Conservation (phyloP, 352 stramenopile species). For the Globisporangium splendens region DNA sequence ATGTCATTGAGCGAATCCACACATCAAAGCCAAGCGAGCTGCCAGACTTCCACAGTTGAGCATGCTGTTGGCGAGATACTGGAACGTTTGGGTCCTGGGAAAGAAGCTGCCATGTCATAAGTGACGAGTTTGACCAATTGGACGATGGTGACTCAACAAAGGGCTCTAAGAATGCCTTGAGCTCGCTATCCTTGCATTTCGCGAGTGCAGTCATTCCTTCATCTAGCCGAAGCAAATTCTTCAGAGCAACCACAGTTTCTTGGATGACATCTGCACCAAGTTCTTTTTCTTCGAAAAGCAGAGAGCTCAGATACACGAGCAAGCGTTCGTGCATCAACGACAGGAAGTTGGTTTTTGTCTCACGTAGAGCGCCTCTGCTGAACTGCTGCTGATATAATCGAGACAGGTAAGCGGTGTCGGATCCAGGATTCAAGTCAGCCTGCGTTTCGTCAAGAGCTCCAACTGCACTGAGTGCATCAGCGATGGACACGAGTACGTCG, state of each 20-base stretch:
- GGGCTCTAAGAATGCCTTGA: constrained; percentile 54
- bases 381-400: constrained; percentile 58
- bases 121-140: constrained; percentile 44
- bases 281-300: constrained; percentile 53
- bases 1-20: constrained; percentile 58
- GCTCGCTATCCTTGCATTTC: constrained; percentile 55
- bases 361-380: constrained; percentile 43
- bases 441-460: constrained; percentile 53
- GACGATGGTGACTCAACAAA: constrained; percentile 48
- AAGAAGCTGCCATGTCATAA: constrained; percentile 1
- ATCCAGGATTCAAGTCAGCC: constrained; percentile 58
- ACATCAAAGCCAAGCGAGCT: constrained; percentile 33
- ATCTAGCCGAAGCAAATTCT: constrained; percentile 38
- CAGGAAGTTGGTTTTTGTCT: constrained; percentile 45
- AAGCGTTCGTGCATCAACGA: constrained; percentile 58
- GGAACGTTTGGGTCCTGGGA: constrained; percentile 6
- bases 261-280: constrained; percentile 34
- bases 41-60: constrained; percentile 41
- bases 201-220: constrained; percentile 29
- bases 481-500: constrained; percentile 28
- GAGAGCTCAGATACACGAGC: constrained; percentile 53
- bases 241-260: constrained; percentile 43
- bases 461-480: constrained; percentile 62
- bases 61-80: constrained; percentile 14
- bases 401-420: constrained; percentile 42